Evolutionary conservation across 2,329 filamentous ascomycete genomes (phyloP).

Genomic region (Pseudogymnoascus sp.): DNA sequence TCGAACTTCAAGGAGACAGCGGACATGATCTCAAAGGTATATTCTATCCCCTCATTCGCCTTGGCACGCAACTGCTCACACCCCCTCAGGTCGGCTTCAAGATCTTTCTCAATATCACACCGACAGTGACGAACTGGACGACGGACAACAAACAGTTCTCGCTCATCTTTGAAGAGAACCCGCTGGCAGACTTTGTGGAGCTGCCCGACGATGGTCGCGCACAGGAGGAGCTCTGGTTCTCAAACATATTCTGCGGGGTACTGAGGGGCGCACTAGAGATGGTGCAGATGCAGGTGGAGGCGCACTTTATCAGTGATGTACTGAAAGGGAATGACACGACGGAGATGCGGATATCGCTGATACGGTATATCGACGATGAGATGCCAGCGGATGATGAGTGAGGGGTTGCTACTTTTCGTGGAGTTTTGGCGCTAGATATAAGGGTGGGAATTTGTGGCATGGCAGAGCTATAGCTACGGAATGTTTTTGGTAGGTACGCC

Average conservation of each 20-base stretch:
- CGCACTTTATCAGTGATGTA: constrained; percentile 90
- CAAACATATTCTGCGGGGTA: constrained; percentile 92
- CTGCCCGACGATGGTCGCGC: constrained; percentile 90
- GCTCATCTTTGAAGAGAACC: constrained; percentile 93
- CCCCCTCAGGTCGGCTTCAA: constrained; percentile 80
- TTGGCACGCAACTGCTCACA: neutral
- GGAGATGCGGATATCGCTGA: constrained; percentile 88
- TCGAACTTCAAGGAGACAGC: constrained; percentile 92
- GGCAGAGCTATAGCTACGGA: neutral
- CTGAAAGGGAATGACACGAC: constrained; percentile 91
- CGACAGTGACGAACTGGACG: constrained; percentile 90
- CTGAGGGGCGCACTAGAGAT: constrained; percentile 88
- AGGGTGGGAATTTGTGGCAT: neutral
- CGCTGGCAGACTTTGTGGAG: constrained; percentile 94
- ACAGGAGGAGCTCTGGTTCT: constrained; percentile 97
- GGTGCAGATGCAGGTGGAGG: constrained; percentile 99
- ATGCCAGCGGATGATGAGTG: constrained; percentile 93
- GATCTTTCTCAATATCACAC: constrained; percentile 96
- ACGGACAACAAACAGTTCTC: constrained; percentile 95
- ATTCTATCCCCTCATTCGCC: neutral
- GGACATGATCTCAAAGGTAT: constrained; percentile 88
- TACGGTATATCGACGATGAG: constrained; percentile 95
- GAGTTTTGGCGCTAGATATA: constrained; percentile 6
- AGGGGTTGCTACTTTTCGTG: neutral
- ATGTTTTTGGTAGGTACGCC: neutral